Evolutionary conservation across 805 yeast species (phyloP).

Genomic region (Saccharomycopsis sp.): DNA sequence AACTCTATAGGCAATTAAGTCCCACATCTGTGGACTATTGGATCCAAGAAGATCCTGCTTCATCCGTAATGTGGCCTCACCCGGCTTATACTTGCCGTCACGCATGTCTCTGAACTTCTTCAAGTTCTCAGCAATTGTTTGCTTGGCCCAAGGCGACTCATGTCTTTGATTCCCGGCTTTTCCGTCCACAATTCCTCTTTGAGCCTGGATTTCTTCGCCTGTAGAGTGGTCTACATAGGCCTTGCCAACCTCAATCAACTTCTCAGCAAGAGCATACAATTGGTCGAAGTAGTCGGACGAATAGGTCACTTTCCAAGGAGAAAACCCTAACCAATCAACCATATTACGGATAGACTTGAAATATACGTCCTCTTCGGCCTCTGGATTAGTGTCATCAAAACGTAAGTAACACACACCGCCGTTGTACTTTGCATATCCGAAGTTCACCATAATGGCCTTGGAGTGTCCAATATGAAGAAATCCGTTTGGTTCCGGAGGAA

Average conservation of each 20-base stretch:
- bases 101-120: slow-evolving; percentile 83
- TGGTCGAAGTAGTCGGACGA: slow-evolving; percentile 93
- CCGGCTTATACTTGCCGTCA: slow-evolving; percentile 81
- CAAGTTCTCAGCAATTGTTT: slow-evolving; percentile 68
- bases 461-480: slow-evolving; percentile 96
- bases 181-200: slow-evolving; percentile 92
- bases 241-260: slow-evolving; percentile 57
- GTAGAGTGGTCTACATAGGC: slow-evolving; percentile 95
- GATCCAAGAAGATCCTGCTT: slow-evolving; percentile 75
- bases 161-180: slow-evolving; percentile 88
- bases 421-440: slow-evolving; percentile 89
- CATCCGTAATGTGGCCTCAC: slow-evolving; percentile 94
- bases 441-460: slow-evolving; percentile 95
- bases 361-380: slow-evolving; percentile 92
- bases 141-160: slow-evolving; percentile 71
- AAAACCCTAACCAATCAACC: slow-evolving; percentile 90
- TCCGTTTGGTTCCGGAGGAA: slow-evolving; percentile 99
- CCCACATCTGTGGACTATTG: slow-evolving; percentile 99
- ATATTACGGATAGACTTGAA: slow-evolving; percentile 78
- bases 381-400: slow-evolving; percentile 97
- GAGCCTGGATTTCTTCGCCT: slow-evolving; percentile 80
- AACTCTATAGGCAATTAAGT: slow-evolving; percentile 93
- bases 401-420: slow-evolving; percentile 87
- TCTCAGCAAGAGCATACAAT: slow-evolving; percentile 84
- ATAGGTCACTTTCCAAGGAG: slow-evolving; percentile 91